These are phyloP conservation scores for Raffaelea arxii DNA, from an alignment of 2,329 filamentous ascomycete species.

Conservation along the genomic window DNA sequence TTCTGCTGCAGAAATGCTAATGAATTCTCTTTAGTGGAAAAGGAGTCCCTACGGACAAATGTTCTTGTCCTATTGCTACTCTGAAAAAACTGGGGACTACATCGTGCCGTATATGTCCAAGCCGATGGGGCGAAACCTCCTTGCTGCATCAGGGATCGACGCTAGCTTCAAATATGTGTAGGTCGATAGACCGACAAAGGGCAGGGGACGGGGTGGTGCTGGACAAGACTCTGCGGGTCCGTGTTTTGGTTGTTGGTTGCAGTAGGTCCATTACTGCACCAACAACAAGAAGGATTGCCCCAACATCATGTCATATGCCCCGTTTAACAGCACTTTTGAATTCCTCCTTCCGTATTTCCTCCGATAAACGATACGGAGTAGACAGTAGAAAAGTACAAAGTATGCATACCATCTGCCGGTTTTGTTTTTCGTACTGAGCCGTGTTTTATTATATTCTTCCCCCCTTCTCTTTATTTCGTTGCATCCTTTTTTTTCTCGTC, in stretches of 20 bases:
- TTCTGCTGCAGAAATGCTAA: no score
- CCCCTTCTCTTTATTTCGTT: no score
- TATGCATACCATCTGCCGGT: no score
- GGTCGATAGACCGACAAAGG: neutral
- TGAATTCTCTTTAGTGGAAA: neutral
- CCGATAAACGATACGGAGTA: no score
- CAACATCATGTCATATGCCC: neutral
- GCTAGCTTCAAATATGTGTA: neutral
- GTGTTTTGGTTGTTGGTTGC: neutral
- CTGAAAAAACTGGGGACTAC: neutral
- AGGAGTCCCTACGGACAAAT: neutral
- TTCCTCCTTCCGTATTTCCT: no score
- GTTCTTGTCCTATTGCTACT: neutral
- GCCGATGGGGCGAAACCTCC: neutral
- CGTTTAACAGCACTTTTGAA: neutral
- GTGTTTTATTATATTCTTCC: no score
- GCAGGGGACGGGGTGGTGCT: neutral
- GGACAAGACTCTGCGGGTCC: neutral
- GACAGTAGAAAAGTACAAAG: no score
- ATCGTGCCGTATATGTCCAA: neutral
- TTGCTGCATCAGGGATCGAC: neutral
- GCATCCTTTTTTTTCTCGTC: neutral
- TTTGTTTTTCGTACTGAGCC: no score
- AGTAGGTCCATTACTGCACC: neutral
- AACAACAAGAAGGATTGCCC: neutral